Evolutionary conservation across 2,329 filamentous ascomycete genomes (phyloP).

Genomic region (Chrysoporthe deuterocubensis): DNA sequence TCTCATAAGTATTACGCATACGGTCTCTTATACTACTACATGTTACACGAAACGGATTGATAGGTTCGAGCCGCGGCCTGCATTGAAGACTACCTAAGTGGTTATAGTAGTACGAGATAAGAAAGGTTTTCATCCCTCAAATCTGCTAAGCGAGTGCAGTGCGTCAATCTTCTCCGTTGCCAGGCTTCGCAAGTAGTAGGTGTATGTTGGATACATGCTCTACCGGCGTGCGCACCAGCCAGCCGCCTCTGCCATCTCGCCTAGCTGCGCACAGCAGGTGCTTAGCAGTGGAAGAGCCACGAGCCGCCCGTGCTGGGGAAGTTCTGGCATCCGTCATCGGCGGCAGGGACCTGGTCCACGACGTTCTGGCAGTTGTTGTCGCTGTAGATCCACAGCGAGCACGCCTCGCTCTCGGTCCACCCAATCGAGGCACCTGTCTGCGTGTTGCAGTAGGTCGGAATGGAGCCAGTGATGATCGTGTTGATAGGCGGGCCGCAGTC

Average conservation of each 20-base stretch:
- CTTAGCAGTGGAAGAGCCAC: conserved; percentile 12
- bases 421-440: conserved; percentile 10
- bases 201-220: no score
- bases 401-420: conserved; percentile 1
- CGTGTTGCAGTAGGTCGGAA: conserved; percentile 8
- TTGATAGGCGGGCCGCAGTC: neutral
- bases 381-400: conserved; percentile 5
- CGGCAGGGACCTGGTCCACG: neutral
- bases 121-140: no score
- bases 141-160: no score
- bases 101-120: no score
- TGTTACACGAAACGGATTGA: no score
- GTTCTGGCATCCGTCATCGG: neutral
- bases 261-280: neutral
- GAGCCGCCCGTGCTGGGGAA: conserved; percentile 1
- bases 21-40: no score
- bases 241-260: neutral
- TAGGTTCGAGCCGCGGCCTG: no score
- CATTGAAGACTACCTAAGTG: no score
- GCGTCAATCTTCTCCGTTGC: no score
- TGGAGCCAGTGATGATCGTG: conserved; percentile 3
- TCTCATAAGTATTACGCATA: neutral
- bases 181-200: no score
- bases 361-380: conserved; percentile 1
- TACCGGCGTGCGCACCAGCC: neutral